Conservation (phyloP, 2,329 filamentous ascomycete species). For the Periglandula ipomoeae region DNA sequence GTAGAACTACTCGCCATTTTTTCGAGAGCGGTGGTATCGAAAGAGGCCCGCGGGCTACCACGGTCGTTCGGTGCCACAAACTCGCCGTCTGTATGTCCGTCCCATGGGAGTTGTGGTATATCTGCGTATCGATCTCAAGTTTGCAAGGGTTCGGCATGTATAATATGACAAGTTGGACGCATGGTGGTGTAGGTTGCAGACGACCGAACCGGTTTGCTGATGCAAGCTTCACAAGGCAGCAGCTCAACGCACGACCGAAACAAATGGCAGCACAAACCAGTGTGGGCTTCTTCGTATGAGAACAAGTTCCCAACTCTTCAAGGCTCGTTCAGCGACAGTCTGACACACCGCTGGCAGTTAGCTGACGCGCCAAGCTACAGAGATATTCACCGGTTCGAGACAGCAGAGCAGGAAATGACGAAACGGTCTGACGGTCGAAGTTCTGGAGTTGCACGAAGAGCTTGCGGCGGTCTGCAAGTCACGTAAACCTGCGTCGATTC, state of each 20-base stretch:
- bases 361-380: not conserved
- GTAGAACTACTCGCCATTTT: conserved; percentile 22
- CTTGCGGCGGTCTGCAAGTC: conserved; percentile 6
- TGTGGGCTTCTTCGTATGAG: not conserved
- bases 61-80: conserved; percentile 6
- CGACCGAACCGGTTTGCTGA: not conserved
- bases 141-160: conserved; percentile 3
- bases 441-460: not conserved
- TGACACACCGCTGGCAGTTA: not conserved
- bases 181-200: conserved; percentile 5
- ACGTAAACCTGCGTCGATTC: not conserved
- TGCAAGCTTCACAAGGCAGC: not conserved
- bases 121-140: conserved; percentile 5
- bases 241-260: not conserved
- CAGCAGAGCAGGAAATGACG: not conserved
- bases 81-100: not conserved
- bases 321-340: not conserved
- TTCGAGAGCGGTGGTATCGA: not conserved
- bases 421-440: not conserved
- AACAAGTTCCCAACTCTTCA: not conserved
- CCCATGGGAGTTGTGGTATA: conserved; percentile 2
- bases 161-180: conserved; percentile 3
- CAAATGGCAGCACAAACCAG: not conserved
- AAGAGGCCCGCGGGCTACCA: conserved; percentile 1
- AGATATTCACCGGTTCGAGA: not conserved